A percentile compares a stretch with the other conserved stretches of the same genome.
phyloP scores from a whole-genome alignment of 345 rosid genomes.

The Eucalyptus coolabah region DNA sequence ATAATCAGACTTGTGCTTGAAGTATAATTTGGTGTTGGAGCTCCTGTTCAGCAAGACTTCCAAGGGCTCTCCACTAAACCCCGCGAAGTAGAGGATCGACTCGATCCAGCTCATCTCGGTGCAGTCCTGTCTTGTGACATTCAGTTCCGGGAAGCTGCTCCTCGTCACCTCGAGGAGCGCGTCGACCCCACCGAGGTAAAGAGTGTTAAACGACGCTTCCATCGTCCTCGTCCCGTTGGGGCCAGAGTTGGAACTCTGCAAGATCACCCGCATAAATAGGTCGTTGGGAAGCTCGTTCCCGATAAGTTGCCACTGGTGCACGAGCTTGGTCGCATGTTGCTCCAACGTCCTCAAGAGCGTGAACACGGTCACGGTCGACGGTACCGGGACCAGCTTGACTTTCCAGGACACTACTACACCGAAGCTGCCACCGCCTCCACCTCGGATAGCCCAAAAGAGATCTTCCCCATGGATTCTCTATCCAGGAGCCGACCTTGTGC shows the following conservation, averaged over 20 bases:
- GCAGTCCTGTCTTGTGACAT: conserved; percentile 13
- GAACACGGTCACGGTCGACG: background rate
- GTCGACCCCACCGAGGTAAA: conserved; percentile 20
- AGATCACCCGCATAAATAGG: background rate
- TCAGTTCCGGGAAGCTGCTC: conserved; percentile 20
- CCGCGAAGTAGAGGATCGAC: conserved; percentile 6
- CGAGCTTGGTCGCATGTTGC: background rate
- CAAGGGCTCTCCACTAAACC: background rate
- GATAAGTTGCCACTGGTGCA: background rate
- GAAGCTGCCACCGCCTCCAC: background rate
- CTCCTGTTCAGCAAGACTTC: background rate
- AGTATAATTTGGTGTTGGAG: background rate
- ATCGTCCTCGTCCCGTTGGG: background rate
- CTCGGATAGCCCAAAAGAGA: background rate
- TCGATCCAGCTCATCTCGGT: conserved; percentile 40
- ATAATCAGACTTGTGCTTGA: conserved; percentile 16
- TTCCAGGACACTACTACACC: background rate
- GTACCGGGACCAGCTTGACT: background rate
- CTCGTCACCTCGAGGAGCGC: background rate
- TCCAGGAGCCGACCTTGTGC: background rate
- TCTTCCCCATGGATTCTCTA: background rate
- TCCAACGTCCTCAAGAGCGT: background rate
- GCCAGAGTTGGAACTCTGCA: background rate
- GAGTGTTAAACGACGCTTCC: conserved; percentile 4
- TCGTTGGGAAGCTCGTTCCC: background rate